Base-by-base conservation (phyloP, 306 rosid species). In the Castanea crenata region DNA sequence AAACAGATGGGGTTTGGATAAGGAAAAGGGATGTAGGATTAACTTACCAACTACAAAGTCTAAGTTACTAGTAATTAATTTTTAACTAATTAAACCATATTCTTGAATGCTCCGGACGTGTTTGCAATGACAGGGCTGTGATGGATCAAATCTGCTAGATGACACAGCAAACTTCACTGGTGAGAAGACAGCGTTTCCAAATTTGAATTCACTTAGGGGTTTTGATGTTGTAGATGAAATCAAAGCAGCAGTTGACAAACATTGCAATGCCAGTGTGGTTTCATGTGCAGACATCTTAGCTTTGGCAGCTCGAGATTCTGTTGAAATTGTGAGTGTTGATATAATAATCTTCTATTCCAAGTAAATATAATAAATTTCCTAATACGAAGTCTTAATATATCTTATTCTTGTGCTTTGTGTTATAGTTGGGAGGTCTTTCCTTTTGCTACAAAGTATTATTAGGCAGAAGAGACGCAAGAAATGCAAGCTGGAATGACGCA, bases 61-160 rank as follows among this genome's bases (percentile, higher is more conserved):
- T 8, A 1, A 41, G 46, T 41, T 41, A 41, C 46, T 41, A 41
- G 41, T 1, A 5, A 35, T 35, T 35, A 35, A 35, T 35, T 35
- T 35, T 35, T 35, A 35, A 35, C 11, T 8, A 41, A 41, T 41
- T 41, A 41, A 41, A 41, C 46, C 2, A 5, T 64, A 5, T 29
- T 64, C n/a, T 65, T n/a, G 35, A 65, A 35, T 67, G 25, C 27
- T 68, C 8, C 4, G 12, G 54, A 14, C 23, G 41, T 72, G 18
- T 21, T 23, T 71, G 59, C 9, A 44, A 57, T 77, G 41, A 55
- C 64, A 91, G 91, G 93, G 96, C 2, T 91, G 96, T n/a, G 96
- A 89, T 83, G 96, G 90, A 68, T 91, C 96, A 6, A 12, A 89
- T 78, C 70, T 91, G 64, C 82, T 89, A 1, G 90, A 91, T 41